Conservation (phyloP, 1,139 yeast genomes). For the Petasospora fabianii region DNA sequence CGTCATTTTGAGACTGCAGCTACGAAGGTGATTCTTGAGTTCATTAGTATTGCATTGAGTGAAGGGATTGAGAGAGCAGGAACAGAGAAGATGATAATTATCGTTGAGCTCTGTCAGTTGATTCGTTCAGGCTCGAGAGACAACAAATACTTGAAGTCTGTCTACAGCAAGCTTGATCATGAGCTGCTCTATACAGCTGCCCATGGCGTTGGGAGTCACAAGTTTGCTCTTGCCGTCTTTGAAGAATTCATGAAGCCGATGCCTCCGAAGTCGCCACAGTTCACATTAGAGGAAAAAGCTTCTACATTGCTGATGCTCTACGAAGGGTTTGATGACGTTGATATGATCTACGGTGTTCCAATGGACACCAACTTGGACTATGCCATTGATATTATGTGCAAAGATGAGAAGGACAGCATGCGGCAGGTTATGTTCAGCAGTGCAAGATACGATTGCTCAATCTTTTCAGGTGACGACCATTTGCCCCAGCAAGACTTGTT, state of each 20-base stretch:
- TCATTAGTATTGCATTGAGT: background rate
- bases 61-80: constrained; percentile 2
- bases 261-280: constrained; percentile 9
- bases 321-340: constrained; percentile 49
- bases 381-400: constrained; percentile 43
- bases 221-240: constrained; percentile 50
- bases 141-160: constrained; percentile 12
- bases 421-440: constrained; percentile 50
- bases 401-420: constrained; percentile 35
- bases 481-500: constrained; percentile 27
- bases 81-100: constrained; percentile 29
- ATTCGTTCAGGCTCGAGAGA: constrained; percentile 45
- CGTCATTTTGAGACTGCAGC: background rate
- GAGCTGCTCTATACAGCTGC: constrained; percentile 36
- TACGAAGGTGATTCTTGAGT: background rate
- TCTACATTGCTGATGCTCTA: constrained; percentile 39
- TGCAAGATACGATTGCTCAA: constrained; percentile 50
- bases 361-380: constrained; percentile 48
- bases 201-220: constrained; percentile 33
- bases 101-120: constrained; percentile 38
- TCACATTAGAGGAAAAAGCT: constrained; percentile 16
- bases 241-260: constrained; percentile 43
- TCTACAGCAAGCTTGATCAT: constrained; percentile 38
- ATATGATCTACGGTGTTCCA: constrained; percentile 61
- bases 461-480: constrained; percentile 8